Evolutionary conservation across 2,329 filamentous ascomycete species (phyloP), one percentile per base, ranked within the genome.

Genomic region (Juglanconis sp.): DNA sequence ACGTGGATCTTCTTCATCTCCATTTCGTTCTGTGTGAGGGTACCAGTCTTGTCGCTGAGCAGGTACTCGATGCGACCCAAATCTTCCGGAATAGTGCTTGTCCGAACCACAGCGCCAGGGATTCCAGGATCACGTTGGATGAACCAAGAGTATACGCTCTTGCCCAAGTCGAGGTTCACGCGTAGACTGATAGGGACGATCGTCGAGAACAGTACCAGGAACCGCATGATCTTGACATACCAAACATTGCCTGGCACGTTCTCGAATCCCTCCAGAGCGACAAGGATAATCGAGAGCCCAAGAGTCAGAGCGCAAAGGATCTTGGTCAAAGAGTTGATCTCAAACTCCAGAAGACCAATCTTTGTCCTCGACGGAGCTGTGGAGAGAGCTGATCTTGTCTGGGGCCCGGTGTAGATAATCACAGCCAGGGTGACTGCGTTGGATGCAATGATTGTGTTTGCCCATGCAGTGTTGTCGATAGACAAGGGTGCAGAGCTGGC

Each of bases 1-100:
- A 99, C 91, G 69, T 99, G 96, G 5, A 99, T 94, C 76, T 99
- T 99, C 72, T 96, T 96, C 83, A 99, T 89, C 70, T 97, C 94
- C 93, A 97, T 97, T 70, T 96, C 92, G 69, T 99, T 99, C 68
- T 98, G 92, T 0, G 95, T 99, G 62, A 99, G 75, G 1, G 95
- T 99, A n/a, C 95, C 95, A 0, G 95, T 99, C 75, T 99, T 99
- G 74, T 99, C 95, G 64, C 92, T 97, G 35, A 99, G 81, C 2
- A 99, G 81, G 72, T 99, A 99, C 73, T 99, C 95, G 49, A 99
- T 96, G 31, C 96, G 85, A 7, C 95, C 95, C 3, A 99, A 79
- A 69, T 99, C 95, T 73, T 99, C 95, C 0, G 95, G 96, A 50
- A 99, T 99, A 0, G 95, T 99, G 72, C 93, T 97, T 1, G 95